These are phyloP conservation scores for Trichopus zeylanicus DNA, from an alignment of 116 monocot species.

Conservation along the genomic window DNA sequence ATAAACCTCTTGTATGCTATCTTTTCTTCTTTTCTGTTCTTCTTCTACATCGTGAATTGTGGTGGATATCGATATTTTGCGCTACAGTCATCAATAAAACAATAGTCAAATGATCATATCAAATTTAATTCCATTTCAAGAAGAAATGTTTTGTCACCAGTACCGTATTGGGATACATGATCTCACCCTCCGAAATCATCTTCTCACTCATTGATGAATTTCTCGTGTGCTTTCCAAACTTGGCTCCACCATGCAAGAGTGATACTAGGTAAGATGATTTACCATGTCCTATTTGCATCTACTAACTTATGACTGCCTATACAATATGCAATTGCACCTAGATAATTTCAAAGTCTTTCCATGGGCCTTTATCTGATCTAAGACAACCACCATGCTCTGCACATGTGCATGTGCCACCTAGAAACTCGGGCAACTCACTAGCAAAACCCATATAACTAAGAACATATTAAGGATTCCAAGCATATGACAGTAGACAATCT, in stretches of 20 bases:
- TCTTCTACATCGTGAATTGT: no score
- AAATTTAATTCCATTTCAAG: not conserved
- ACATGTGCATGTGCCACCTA: conserved; percentile 89
- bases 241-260: conserved; percentile 30
- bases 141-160: not conserved
- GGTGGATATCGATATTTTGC: no score
- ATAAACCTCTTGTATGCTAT: no score
- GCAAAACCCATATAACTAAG: no score
- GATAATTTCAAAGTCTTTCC: conserved; percentile 88
- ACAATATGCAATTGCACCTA: conserved; percentile 32
- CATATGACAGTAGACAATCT: no score
- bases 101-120: not conserved
- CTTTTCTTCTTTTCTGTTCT: no score
- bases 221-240: conserved; percentile 18
- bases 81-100: conserved; percentile 5
- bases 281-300: not conserved
- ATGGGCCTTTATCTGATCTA: conserved; percentile 92
- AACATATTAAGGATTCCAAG: no score
- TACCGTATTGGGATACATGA: conserved; percentile 42
- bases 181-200: conserved; percentile 78
- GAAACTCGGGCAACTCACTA: conserved; percentile 95
- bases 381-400: conserved; percentile 75
- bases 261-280: not conserved
- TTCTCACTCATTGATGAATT: conserved; percentile 54
- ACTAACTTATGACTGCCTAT: not conserved